These are phyloP conservation scores for Austroboletus novae-zelandiae DNA, from an alignment of 1,284 basidiomycete genomes.

Conservation along the genomic window DNA sequence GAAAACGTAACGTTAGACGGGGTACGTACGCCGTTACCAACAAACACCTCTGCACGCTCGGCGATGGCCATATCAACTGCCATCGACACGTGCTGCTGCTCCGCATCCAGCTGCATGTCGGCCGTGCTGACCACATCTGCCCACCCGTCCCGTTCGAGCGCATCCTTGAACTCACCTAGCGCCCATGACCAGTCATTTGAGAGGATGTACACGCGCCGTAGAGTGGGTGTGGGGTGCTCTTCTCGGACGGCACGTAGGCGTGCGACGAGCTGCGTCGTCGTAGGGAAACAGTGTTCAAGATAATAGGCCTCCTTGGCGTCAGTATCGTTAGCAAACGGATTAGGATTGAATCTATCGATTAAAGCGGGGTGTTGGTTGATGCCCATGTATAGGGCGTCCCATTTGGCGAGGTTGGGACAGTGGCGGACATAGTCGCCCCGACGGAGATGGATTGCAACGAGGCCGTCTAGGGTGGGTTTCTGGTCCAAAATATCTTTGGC, in stretches of 20 bases:
- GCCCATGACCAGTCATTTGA: constrained; percentile 62
- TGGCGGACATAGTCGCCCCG: constrained; percentile 65
- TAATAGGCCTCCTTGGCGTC: constrained; percentile 35
- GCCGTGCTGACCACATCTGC: constrained; percentile 40
- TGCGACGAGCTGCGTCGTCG: constrained; percentile 49
- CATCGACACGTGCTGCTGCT: constrained; percentile 54
- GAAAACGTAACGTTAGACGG: not conserved
- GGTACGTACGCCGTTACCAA: constrained; percentile 61
- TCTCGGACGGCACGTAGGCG: constrained; percentile 40
- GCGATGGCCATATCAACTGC: constrained; percentile 74
- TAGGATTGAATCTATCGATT: constrained; percentile 48
- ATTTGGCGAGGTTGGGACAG: constrained; percentile 53
- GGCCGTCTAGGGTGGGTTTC: constrained; percentile 37
- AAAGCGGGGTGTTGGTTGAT: constrained; percentile 54
- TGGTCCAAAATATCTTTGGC: constrained; percentile 14
- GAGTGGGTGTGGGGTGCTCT: constrained; percentile 17
- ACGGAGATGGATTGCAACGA: constrained; percentile 65
- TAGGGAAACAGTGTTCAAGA: constrained; percentile 56
- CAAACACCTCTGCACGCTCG: constrained; percentile 63
- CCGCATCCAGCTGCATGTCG: constrained; percentile 42
- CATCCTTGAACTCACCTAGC: constrained; percentile 44
- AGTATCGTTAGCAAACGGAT: constrained; percentile 16
- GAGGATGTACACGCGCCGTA: constrained; percentile 46
- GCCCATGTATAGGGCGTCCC: constrained; percentile 52
- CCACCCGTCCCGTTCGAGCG: constrained; percentile 52